phyloP scores from a whole-genome alignment of 495 filamentous ascomycete genomes.

The Aspergillus coremiiformis region DNA sequence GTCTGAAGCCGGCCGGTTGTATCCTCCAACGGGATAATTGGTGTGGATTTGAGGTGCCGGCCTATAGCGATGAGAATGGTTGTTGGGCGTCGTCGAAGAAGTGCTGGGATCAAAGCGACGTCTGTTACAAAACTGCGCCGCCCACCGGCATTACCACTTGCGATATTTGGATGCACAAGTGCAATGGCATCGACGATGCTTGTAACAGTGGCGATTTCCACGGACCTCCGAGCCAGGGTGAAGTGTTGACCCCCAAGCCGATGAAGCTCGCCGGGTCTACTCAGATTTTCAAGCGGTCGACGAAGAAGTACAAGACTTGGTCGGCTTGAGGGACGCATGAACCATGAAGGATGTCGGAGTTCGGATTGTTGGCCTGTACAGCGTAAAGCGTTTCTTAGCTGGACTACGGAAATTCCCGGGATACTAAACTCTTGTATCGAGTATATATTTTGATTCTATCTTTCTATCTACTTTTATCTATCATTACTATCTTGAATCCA shows the following conservation, averaged over 20 bases:
- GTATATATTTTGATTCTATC: background rate
- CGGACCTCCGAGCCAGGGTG: slow-evolving; percentile 53
- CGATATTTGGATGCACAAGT: slow-evolving; percentile 52
- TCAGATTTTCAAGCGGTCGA: background rate
- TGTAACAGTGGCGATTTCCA: slow-evolving; percentile 42
- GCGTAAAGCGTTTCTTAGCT: background rate
- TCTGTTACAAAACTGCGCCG: slow-evolving; percentile 50
- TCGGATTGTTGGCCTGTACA: background rate
- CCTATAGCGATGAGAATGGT: slow-evolving; percentile 44
- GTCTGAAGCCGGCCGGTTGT: slow-evolving; percentile 44
- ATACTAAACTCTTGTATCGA: background rate
- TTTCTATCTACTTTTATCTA: background rate
- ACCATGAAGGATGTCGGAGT: background rate
- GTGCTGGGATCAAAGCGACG: slow-evolving; percentile 50
- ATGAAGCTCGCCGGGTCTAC: slow-evolving; percentile 4
- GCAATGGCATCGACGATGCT: slow-evolving; percentile 40
- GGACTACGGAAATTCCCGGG: background rate
- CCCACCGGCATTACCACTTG: slow-evolving; percentile 54
- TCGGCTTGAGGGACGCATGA: background rate
- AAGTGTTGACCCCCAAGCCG: slow-evolving; percentile 32
- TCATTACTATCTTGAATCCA: too few relatives aligned
- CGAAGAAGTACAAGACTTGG: background rate
- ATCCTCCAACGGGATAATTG: slow-evolving; percentile 63
- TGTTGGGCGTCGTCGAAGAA: slow-evolving; percentile 49
- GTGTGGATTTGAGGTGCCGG: slow-evolving; percentile 53